Evolutionary conservation across 345 rosid species (phyloP), one percentile per base, ranked within the genome.

Genomic region (Acer saccharum): DNA sequence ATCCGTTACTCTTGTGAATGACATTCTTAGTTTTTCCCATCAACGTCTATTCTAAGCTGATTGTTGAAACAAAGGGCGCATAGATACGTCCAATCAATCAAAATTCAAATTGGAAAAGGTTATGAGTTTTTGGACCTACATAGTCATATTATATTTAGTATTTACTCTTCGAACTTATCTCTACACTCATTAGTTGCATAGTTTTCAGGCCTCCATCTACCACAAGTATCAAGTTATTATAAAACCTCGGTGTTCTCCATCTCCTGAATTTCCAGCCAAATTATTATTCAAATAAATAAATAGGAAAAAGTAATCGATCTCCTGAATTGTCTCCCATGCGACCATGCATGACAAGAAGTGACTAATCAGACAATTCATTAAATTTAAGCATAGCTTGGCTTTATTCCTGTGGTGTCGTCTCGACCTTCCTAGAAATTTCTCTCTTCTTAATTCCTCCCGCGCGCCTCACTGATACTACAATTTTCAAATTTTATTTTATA

Each of bases 401-500:
- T 6, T 69, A n/a, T 16, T 70, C 54, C 44, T 27, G 21, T 7
- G 17, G 14, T n/a, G 21, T 7, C 9, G 14, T n/a, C 44, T 29
- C 25, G 17, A 55, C 48, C 44, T 54, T 71, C 74, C 64, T 48
- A 55, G 74, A 71, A 50, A 69, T 69, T 69, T 25, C 61, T 23
- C 20, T 23, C 48, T 68, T 69, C 50, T 46, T 35, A 35, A 13
- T 10, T 68, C 44, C 55, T 23, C 25, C 25, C 25, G 25, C 25
- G 25, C 25, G 25, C 25, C 25, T 23, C 44, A 41, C 44, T 41
- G 44, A 41, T 29, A 7, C 44, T 7, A 43, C 46, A 32, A 32
- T 32, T 43, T 43, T 43, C 46, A 43, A 50, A 35, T 35, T 35
- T 32, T 32, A 32, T 32, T 32, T 32, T 4, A n/a, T 6, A 32